Conservation (phyloP, 176 grass and related monocot species). For the Bolboschoenus planiculmis region DNA sequence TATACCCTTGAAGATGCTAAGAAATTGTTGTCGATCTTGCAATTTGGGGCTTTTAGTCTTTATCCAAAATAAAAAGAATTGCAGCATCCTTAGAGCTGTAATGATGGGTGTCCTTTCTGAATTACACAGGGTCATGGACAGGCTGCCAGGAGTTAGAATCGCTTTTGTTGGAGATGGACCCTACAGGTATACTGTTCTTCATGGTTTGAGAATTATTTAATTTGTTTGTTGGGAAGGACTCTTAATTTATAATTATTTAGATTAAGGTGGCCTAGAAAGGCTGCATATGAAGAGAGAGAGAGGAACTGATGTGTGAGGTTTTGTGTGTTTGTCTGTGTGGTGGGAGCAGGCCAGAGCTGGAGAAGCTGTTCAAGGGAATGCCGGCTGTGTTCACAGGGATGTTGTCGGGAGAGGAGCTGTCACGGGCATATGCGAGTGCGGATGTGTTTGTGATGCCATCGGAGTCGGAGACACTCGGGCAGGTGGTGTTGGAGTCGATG, state of each 20-base stretch:
- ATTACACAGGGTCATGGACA: conserved; percentile 75
- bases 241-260: conserved; percentile 6
- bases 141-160: conserved; percentile 76
- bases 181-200: conserved; percentile 48
- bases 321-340: neutral
- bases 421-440: conserved; percentile 74
- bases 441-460: conserved; percentile 96
- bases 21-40: neutral
- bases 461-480: conserved; percentile 94
- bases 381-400: conserved; percentile 89
- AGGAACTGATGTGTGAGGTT: neutral
- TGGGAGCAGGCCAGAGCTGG: conserved; percentile 63
- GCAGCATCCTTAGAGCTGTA: conserved; percentile 2
- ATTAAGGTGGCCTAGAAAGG: conserved; percentile 11
- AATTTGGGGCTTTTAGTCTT: neutral
- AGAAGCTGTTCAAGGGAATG: conserved; percentile 81
- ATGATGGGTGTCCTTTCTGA: conserved; percentile 29
- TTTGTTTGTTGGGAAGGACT: conserved; percentile 5
- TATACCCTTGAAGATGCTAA: neutral
- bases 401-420: conserved; percentile 88
- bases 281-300: neutral
- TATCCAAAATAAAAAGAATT: conserved; percentile 8
- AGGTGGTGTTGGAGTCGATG: conserved; percentile 97
- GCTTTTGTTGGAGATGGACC: conserved; percentile 91
- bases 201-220: conserved; percentile 1